Conservation (phyloP, 2,329 filamentous ascomycete genomes). For the Hirsutella minnesotensis region DNA sequence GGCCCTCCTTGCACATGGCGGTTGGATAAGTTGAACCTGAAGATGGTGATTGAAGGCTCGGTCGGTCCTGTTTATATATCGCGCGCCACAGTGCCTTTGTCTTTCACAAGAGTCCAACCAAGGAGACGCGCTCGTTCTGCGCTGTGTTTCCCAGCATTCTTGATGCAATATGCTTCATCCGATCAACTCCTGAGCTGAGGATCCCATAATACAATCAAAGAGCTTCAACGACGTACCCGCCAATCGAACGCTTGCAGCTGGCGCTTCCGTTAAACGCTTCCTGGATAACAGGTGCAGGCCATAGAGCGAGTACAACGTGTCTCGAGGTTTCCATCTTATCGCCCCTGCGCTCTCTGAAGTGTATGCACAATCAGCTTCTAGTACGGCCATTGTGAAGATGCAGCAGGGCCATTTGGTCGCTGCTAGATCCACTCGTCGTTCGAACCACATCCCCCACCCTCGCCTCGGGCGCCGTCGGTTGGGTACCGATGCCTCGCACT, state of each 20-base stretch:
- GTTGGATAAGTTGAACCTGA: neutral
- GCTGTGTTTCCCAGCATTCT: too few species aligned
- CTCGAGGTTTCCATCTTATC: neutral
- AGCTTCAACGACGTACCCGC: too few species aligned
- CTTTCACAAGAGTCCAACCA: too few species aligned
- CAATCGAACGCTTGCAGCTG: too few species aligned
- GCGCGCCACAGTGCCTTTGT: neutral
- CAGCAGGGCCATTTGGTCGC: neutral
- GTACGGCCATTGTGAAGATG: neutral
- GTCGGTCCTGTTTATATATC: neutral
- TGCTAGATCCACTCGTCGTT: neutral
- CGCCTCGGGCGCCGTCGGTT: conserved; percentile 14
- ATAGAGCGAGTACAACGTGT: conserved; percentile 2
- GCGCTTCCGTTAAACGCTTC: neutral
- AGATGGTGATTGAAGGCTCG: neutral
- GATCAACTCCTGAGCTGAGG: too few species aligned
- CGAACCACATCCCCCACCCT: neutral
- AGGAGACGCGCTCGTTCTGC: too few species aligned
- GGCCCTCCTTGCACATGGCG: too few species aligned
- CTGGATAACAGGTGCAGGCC: neutral
- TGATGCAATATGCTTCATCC: too few species aligned
- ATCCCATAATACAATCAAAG: too few species aligned
- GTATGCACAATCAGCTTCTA: neutral
- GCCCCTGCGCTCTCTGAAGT: neutral
- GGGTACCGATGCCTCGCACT: conserved; percentile 26